phyloP scores from a whole-genome alignment of 495 filamentous ascomycete genomes.

The Neurospora sp. region DNA sequence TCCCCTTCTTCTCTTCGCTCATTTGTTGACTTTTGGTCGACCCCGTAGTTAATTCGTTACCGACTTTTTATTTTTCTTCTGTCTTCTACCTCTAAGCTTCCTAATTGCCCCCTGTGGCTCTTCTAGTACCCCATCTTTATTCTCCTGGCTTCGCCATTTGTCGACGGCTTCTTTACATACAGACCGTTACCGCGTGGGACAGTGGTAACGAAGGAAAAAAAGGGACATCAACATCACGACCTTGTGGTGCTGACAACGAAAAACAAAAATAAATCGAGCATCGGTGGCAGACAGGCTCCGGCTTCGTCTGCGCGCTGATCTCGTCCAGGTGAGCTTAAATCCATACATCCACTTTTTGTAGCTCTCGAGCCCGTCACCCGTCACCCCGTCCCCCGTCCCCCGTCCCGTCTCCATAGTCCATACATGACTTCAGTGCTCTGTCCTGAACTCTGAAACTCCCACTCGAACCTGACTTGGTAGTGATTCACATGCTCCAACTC shows the following conservation, averaged over 20 bases:
- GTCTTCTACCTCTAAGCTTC: background rate
- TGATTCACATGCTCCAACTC: background rate
- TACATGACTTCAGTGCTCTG: background rate
- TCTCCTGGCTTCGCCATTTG: background rate
- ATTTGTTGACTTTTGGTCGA: slow-evolving; percentile 3
- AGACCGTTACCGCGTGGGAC: background rate
- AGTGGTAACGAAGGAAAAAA: background rate
- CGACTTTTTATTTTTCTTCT: slow-evolving; percentile 17
- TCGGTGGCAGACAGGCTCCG: slow-evolving; percentile 42
- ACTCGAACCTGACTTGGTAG: background rate
- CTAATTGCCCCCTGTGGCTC: background rate
- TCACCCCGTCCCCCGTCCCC: background rate
- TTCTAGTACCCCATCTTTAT: background rate
- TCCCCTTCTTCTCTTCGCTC: slow-evolving; percentile 25
- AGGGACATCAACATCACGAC: background rate
- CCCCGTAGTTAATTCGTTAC: slow-evolving; percentile 11
- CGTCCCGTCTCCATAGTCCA: background rate
- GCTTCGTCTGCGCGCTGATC: slow-evolving; percentile 46
- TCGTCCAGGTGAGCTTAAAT: slow-evolving; percentile 35
- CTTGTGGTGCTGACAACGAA: slow-evolving; percentile 10
- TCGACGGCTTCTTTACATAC: background rate
- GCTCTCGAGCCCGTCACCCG: background rate
- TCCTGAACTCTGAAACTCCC: background rate
- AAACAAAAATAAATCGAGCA: slow-evolving; percentile 27
- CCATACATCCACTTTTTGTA: background rate